Evolutionary conservation across 2,329 filamentous ascomycete species (phyloP).

Genomic region (Rhynchosporium agropyri): DNA sequence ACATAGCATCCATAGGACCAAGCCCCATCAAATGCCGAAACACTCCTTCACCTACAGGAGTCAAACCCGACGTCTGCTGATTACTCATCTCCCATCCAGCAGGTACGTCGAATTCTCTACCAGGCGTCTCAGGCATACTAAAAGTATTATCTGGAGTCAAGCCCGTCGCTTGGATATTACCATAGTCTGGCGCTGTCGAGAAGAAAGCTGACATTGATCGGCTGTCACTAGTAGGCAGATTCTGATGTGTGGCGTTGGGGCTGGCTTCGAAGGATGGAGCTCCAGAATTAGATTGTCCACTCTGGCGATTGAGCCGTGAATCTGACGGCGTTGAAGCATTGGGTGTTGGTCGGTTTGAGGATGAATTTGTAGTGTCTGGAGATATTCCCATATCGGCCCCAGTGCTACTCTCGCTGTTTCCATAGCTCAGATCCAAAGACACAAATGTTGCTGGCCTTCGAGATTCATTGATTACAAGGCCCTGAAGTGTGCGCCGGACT

Average conservation of each 20-base stretch:
- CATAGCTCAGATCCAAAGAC: conserved; percentile 43
- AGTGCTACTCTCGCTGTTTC: conserved; percentile 47
- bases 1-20: conserved; percentile 63
- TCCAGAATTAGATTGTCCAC: conserved; percentile 44
- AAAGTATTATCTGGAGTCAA: conserved; percentile 44
- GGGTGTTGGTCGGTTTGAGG: conserved; percentile 59
- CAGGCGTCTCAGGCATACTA: conserved; percentile 45
- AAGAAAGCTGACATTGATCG: conserved; percentile 43
- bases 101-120: conserved; percentile 48
- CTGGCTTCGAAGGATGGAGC: conserved; percentile 55
- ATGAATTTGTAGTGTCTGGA: conserved; percentile 33
- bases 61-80: conserved; percentile 50
- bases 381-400: conserved; percentile 38
- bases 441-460: conserved; percentile 9
- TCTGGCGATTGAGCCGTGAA: conserved; percentile 32
- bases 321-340: conserved; percentile 58
- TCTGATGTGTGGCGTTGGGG: conserved; percentile 46
- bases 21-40: conserved; percentile 60
- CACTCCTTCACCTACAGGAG: conserved; percentile 59
- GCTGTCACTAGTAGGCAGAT: conserved; percentile 40
- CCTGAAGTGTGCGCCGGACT: conserved; percentile 32
- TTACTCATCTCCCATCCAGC: conserved; percentile 47
- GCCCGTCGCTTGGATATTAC: conserved; percentile 29
- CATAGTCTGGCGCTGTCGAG: conserved; percentile 30
- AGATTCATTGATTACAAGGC: conserved; percentile 30